phyloP scores from a whole-genome alignment of 345 rosid genomes.

The Crucihimalaya himalaica region DNA sequence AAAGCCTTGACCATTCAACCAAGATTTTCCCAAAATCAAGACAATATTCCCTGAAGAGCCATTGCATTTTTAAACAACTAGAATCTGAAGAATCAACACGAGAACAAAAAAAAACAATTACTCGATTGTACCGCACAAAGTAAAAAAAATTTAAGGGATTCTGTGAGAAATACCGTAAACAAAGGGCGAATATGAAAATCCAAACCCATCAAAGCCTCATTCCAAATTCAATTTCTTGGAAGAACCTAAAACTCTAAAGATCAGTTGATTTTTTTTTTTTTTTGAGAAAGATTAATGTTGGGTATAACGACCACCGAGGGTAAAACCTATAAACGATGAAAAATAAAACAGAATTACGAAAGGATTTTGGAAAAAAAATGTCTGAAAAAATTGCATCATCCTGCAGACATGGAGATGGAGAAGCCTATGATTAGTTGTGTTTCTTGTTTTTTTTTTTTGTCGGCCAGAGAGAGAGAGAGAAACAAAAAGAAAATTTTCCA shows the following conservation, averaged over 20 bases:
- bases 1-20: slow-evolving; percentile 28
- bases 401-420: slow-evolving; percentile 30
- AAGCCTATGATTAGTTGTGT: slow-evolving; percentile 33
- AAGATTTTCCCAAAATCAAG: slow-evolving; percentile 7
- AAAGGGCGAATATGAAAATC: slow-evolving; percentile 1
- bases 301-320: slow-evolving; percentile 4
- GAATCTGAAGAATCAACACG: slow-evolving; percentile 30
- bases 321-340: slow-evolving; percentile 15
- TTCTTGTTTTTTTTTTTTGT: slow-evolving; percentile 34
- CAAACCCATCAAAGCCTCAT: slow-evolving; percentile 26
- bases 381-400: slow-evolving; percentile 37
- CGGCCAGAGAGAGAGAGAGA: slow-evolving; percentile 29
- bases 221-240: slow-evolving; percentile 14
- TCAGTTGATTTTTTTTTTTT: not conserved
- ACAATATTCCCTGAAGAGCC: slow-evolving; percentile 25
- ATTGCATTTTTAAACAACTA: slow-evolving; percentile 18
- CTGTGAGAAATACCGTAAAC: slow-evolving; percentile 21
- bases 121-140: slow-evolving; percentile 7
- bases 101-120: not conserved
- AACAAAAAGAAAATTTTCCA: not conserved
- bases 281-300: not conserved
- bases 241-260: slow-evolving; percentile 24
- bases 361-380: slow-evolving; percentile 21
- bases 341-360: slow-evolving; percentile 13
- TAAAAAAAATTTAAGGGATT: not conserved